These are phyloP conservation scores for Orychophragmus violaceus DNA, from an alignment of 345 rosid genomes.

Conservation along the genomic window DNA sequence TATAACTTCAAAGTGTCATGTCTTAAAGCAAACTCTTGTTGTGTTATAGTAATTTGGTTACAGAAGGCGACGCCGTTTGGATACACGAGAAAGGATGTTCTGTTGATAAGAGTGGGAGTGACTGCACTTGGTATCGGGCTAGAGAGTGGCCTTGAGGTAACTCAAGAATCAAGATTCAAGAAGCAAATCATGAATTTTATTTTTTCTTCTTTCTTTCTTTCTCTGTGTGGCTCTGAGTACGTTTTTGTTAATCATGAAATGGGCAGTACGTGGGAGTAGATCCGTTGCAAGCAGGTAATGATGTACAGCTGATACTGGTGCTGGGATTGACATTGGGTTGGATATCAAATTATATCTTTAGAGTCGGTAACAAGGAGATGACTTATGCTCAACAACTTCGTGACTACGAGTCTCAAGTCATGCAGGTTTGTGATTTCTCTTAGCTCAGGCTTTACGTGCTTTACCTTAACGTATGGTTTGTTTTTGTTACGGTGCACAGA, in stretches of 20 bases:
- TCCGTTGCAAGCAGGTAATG: constrained; percentile 84
- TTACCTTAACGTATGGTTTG: too few relatives aligned
- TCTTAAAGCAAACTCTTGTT: background rate
- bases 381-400: too few relatives aligned
- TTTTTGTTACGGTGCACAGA: too few relatives aligned
- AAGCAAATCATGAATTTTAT: background rate
- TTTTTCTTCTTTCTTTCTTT: background rate
- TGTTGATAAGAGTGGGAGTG: constrained; percentile 79
- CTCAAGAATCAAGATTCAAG: background rate
- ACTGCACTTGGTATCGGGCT: constrained; percentile 64
- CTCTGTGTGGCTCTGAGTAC: background rate
- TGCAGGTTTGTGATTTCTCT: too few relatives aligned
- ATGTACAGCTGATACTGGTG: constrained; percentile 72
- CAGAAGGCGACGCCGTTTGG: constrained; percentile 77
- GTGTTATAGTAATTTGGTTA: constrained; percentile 5
- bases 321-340: too few relatives aligned
- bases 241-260: background rate
- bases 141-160: constrained; percentile 91
- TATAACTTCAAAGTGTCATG: background rate
- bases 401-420: too few relatives aligned
- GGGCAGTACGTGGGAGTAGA: constrained; percentile 76
- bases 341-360: too few relatives aligned
- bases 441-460: too few relatives aligned
- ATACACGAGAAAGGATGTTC: constrained; percentile 80
- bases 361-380: too few relatives aligned